Evolutionary conservation across 306 rosid species (phyloP).

Genomic region (Cucumis hystrix): DNA sequence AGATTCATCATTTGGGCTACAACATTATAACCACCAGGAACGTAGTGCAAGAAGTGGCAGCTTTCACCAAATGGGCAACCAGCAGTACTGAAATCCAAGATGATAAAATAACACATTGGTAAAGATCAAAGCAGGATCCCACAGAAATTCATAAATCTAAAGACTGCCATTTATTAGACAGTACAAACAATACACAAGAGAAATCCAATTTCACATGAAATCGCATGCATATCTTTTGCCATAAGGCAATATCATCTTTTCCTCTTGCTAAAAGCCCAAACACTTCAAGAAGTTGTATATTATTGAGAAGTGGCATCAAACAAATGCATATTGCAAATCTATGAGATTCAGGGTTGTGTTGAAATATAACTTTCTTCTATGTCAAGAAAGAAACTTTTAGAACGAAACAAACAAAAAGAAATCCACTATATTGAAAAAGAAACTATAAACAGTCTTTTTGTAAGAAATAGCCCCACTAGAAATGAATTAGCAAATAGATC

Average conservation of each 20-base stretch:
- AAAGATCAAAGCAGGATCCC: not conserved
- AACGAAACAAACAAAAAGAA: not conserved
- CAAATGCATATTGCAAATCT: not conserved
- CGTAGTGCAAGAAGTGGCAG: conserved; percentile 87
- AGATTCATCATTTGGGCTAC: conserved; percentile 92
- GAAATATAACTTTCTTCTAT: not conserved
- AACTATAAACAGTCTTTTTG: not conserved
- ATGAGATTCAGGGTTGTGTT: not conserved
- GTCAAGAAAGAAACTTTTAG: not conserved
- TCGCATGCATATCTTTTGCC: not conserved
- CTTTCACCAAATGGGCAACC: conserved; percentile 97
- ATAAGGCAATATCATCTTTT: too few species aligned
- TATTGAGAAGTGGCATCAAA: not conserved
- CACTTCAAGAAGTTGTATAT: not conserved
- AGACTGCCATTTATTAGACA: not conserved
- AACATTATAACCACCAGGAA: conserved; percentile 88
- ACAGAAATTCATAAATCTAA: not conserved
- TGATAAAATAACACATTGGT: not conserved
- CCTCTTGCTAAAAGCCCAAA: too few species aligned
- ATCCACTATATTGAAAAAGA: not conserved
- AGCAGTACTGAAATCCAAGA: conserved; percentile 47
- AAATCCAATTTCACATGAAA: not conserved
- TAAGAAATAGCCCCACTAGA: not conserved
- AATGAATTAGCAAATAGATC: not conserved
- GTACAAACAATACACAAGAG: not conserved